Evolutionary conservation across 164 flowering plant species (phyloP).

Genomic region (Euptelea pleiosperma): DNA sequence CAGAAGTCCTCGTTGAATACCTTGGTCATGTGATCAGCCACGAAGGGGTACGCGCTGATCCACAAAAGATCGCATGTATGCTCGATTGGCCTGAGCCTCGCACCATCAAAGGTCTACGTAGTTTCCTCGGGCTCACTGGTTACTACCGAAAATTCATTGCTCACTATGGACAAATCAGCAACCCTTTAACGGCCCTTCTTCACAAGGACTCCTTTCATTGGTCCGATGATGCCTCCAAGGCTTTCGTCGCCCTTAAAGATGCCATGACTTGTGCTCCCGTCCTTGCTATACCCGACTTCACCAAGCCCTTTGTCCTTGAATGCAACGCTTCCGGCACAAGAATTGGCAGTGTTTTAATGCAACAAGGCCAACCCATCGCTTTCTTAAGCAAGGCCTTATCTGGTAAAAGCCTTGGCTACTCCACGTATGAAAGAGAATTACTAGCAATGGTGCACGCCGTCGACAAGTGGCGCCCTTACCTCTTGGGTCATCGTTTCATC

Average conservation of each 20-base stretch:
- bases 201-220: background rate
- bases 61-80: background rate
- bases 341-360: background rate
- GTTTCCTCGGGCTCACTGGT: background rate
- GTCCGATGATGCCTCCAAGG: background rate
- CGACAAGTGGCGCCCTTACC: background rate
- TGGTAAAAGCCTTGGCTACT: background rate
- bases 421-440: background rate
- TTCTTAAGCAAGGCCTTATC: background rate
- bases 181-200: background rate
- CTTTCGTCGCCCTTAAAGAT: background rate
- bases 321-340: background rate
- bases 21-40: too few species aligned
- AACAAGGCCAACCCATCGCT: background rate
- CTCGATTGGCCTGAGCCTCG: background rate
- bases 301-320: background rate
- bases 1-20: too few species aligned
- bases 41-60: background rate
- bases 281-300: background rate
- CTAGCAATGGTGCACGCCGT: background rate
- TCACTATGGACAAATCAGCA: background rate
- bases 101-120: background rate
- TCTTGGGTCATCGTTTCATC: background rate
- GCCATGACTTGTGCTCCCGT: background rate
- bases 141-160: background rate